phyloP scores from a whole-genome alignment of 2,329 filamentous ascomycete genomes.

The Blastomyces percursus region DNA sequence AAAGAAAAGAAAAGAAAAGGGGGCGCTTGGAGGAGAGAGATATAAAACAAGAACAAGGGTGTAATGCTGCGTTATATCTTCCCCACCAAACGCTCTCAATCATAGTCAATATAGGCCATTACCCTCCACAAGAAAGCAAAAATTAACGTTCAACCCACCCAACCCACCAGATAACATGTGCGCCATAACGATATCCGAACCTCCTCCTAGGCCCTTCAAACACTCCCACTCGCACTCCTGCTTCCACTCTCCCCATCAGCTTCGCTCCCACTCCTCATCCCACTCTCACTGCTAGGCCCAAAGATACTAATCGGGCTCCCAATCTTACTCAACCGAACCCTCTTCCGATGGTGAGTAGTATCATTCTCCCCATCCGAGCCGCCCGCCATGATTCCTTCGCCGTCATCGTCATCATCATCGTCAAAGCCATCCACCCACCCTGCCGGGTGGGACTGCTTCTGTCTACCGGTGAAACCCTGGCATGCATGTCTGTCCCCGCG shows the following conservation, averaged over 20 bases:
- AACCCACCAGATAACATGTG: not conserved
- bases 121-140: not conserved
- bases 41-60: not conserved
- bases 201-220: not conserved
- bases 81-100: not conserved
- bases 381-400: not conserved
- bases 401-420: not conserved
- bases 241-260: not conserved
- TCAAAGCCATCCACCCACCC: not conserved
- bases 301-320: slow-evolving; percentile 4
- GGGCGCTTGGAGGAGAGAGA: no score
- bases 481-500: not conserved
- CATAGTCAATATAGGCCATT: no score
- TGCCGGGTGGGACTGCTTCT: not conserved
- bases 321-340: not conserved
- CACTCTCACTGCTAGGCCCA: not conserved
- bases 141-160: not conserved
- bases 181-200: not conserved
- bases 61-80: not conserved
- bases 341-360: not conserved
- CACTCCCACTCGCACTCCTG: not conserved
- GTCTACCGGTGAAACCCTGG: not conserved
- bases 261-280: not conserved
- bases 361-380: not conserved
- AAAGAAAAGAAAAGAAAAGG: not conserved